phyloP scores from a whole-genome alignment of 2,329 filamentous ascomycete genomes.

The Karstenula rhodostoma region DNA sequence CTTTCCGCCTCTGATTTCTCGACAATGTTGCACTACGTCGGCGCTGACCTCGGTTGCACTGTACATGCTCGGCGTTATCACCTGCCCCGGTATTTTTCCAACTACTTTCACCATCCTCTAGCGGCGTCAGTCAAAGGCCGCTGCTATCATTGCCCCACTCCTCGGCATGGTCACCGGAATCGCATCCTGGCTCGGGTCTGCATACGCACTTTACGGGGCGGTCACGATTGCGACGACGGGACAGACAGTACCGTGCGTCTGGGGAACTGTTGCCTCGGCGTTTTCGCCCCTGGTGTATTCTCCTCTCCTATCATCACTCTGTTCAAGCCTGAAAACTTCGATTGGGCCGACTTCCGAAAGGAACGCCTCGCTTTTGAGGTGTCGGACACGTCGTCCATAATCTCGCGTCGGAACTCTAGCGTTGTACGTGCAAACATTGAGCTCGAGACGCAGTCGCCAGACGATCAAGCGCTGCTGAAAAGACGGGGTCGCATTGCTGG shows the following conservation, averaged over 20 bases:
- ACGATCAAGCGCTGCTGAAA: conserved; percentile 47
- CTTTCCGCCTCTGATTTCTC: conserved; percentile 62
- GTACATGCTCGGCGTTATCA: conserved; percentile 63
- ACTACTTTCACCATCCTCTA: conserved; percentile 63
- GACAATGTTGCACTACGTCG: conserved; percentile 62
- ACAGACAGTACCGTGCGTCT: conserved; percentile 60
- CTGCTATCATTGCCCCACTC: conserved; percentile 60
- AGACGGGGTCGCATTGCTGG: conserved; percentile 59
- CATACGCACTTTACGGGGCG: conserved; percentile 56
- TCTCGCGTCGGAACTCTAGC: neutral
- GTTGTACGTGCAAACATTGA: neutral
- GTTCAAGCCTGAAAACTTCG: conserved; percentile 53
- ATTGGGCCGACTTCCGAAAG: conserved; percentile 53
- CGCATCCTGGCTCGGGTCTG: conserved; percentile 62
- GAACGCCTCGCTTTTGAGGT: conserved; percentile 53
- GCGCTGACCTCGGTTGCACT: conserved; percentile 62
- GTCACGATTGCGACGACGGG: conserved; percentile 60
- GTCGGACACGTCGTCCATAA: conserved; percentile 9
- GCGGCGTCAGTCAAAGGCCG: conserved; percentile 58
- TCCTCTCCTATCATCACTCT: conserved; percentile 58
- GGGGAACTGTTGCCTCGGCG: conserved; percentile 60
- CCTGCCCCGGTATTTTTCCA: conserved; percentile 63
- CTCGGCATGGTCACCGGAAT: conserved; percentile 61
- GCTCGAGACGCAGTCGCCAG: conserved; percentile 17
- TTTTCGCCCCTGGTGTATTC: conserved; percentile 56